Percentiles rank a stretch among this genome's conserved stretches.
Conservation (phyloP, 768 basidiomycete species). For the Cyathus striatus region DNA sequence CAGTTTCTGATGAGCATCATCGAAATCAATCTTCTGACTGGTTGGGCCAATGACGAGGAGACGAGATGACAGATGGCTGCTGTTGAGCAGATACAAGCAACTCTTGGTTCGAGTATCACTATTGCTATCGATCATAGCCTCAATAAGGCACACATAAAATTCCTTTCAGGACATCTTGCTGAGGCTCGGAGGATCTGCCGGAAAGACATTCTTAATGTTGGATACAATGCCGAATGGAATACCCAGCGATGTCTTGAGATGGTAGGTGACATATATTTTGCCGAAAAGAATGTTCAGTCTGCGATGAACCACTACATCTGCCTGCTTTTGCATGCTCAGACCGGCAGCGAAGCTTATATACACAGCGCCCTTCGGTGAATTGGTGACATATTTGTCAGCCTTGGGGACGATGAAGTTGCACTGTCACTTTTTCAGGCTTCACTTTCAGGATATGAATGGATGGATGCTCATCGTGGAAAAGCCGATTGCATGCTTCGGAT, state of each 20-base stretch:
- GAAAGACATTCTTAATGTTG: background rate
- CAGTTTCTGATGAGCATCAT: background rate
- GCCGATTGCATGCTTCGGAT: background rate
- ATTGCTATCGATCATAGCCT: background rate
- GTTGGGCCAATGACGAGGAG: background rate
- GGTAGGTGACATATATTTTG: background rate
- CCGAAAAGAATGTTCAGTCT: background rate
- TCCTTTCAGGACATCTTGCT: background rate
- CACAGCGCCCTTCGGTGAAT: background rate
- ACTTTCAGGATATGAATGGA: background rate
- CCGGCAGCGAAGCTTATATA: background rate
- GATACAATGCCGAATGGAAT: background rate
- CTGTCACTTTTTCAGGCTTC: background rate
- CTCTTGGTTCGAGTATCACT: background rate
- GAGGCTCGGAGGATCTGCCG: background rate
- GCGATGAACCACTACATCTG: background rate
- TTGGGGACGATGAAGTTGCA: background rate
- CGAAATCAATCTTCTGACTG: background rate
- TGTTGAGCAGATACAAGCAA: background rate
- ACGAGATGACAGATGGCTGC: background rate
- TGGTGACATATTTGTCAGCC: background rate
- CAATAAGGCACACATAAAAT: background rate
- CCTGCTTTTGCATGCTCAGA: background rate
- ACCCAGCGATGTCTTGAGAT: background rate
- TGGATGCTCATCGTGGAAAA: background rate